phyloP scores from a whole-genome alignment of 805 yeast species.

The Lachancea mirantina region DNA sequence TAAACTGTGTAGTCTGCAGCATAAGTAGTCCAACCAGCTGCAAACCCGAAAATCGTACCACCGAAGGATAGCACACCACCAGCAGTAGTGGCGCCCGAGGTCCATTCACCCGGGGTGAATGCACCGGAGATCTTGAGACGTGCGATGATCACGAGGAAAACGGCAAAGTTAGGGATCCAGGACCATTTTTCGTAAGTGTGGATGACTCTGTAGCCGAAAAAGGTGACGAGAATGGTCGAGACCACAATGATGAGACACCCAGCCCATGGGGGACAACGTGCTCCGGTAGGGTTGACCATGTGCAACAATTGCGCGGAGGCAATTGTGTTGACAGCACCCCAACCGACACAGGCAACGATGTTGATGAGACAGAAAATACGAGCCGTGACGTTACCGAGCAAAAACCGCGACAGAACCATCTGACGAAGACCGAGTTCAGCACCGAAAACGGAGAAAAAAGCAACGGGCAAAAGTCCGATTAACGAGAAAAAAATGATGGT shows the following conservation, averaged over 20 bases:
- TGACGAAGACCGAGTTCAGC: constrained; percentile 82
- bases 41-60: constrained; percentile 77
- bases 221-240: constrained; percentile 62
- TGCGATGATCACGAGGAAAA: constrained; percentile 71
- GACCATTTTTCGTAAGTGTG: constrained; percentile 78
- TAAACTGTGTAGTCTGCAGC: constrained; percentile 90
- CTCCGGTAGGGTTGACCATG: constrained; percentile 54
- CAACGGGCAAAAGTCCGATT: constrained; percentile 73
- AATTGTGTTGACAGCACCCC: constrained; percentile 92
- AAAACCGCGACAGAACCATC: constrained; percentile 70
- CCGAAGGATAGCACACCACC: constrained; percentile 77
- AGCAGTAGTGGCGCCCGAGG: constrained; percentile 59
- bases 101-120: constrained; percentile 47
- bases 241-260: constrained; percentile 70
- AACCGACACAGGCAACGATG: constrained; percentile 82
- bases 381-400: constrained; percentile 68
- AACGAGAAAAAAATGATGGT: constrained; percentile 64
- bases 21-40: constrained; percentile 91
- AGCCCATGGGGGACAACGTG: constrained; percentile 78
- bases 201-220: constrained; percentile 79
- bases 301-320: constrained; percentile 79
- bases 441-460: constrained; percentile 77
- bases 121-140: constrained; percentile 61
- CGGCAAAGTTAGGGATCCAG: constrained; percentile 76
- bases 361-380: constrained; percentile 73